phyloP scores from a whole-genome alignment of 2,329 filamentous ascomycete species.

The Akanthomyces muscarius region DNA sequence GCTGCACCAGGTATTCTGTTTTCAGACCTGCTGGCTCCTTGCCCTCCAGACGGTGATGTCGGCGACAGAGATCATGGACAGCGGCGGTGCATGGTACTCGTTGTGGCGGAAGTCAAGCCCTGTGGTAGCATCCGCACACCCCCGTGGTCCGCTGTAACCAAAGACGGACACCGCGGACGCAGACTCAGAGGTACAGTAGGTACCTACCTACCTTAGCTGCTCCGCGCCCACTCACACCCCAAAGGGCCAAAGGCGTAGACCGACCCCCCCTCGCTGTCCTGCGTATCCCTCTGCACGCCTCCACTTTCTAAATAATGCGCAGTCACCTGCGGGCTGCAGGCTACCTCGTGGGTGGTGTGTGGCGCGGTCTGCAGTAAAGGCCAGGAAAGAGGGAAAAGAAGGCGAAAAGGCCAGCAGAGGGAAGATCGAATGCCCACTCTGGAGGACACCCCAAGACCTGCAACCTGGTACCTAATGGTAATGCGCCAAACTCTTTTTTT shows the following conservation, averaged over 20 bases:
- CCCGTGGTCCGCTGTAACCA: not conserved
- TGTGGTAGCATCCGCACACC: conserved; percentile 1
- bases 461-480: not conserved
- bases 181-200: not conserved
- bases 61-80: too few relatives aligned
- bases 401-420: not conserved
- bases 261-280: not conserved
- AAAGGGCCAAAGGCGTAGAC: not conserved
- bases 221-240: not conserved
- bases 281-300: not conserved
- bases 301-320: not conserved
- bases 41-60: too few relatives aligned
- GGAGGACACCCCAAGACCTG: not conserved
- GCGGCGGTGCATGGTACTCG: not conserved
- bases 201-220: not conserved
- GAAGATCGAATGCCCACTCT: not conserved
- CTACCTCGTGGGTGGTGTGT: conserved; percentile 2
- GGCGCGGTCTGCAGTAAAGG: not conserved
- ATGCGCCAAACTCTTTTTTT: conserved; percentile 1
- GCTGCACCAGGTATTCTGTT: too few relatives aligned
- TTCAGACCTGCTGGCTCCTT: not conserved
- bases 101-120: not conserved
- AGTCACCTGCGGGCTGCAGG: conserved; percentile 1
- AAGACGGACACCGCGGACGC: not conserved
- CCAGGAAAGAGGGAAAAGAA: not conserved